Base-by-base conservation (phyloP, 768 basidiomycete species). In the Phanerochaete sordida region DNA sequence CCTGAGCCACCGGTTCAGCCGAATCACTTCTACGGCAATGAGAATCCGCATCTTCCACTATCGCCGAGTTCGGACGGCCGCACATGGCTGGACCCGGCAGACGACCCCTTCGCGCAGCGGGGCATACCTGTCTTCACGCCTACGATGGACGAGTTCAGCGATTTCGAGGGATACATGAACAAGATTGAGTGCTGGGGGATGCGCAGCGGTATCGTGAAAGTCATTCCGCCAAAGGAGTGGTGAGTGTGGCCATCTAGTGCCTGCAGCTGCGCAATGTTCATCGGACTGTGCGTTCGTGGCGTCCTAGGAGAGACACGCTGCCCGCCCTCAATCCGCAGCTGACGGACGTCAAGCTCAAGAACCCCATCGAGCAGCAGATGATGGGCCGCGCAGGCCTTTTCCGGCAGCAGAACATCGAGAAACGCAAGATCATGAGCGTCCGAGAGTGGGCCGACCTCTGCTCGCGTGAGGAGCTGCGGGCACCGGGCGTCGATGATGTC, bases 51-150 rank as follows among this genome's bases (percentile, higher is more conserved):
- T 12, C 63, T 77, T 0, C 83, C 83, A 1, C 84, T 82, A 8
- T 89, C 88, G 7, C 87, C 88, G 11, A 71, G 80, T 61, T 86
- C 86, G 1, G 81, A 84, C 62, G 83, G 83, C 28, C 80, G 81
- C 62, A 76, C 79, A 37, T 90, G 86, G 84, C 77, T 92, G 33
- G 82, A 85, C 64, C 92, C 92, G n/a, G 79, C 79, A 28, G 90
- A 92, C 67, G 92, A 93, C 77, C 90, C 85, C 26, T 69, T 86
- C 28, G 91, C 91, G 0, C 83, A 87, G 66, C 88, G 91, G 51
- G 97, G 96, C 37, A 96, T 98, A 48, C 97, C 96, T 5, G 94
- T 99, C 12, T 99, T 99, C 81, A 90, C 86, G 70, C 97, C 97
- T 9, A 85, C 90, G 1, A 89, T 95, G 85, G 87, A 88, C 53